phyloP scores from a whole-genome alignment of 1,284 basidiomycete species.

The Pseudozyma hubeiensis region DNA sequence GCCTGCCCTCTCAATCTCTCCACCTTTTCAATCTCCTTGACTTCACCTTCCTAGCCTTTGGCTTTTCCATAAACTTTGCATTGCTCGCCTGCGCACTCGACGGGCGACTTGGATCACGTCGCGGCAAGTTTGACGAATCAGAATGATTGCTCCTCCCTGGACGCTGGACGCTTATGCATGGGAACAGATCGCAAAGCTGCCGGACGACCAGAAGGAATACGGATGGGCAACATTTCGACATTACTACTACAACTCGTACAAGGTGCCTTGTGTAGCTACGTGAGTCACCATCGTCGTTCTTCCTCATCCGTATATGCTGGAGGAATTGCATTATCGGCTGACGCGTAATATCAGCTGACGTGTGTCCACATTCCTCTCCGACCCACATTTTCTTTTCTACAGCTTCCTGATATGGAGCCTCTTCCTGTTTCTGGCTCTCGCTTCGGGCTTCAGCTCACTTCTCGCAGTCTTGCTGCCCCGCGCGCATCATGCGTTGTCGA shows the following conservation, averaged over 20 bases:
- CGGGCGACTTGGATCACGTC: too few species aligned
- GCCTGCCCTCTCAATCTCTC: too few species aligned
- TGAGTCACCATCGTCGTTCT: conserved; percentile 3
- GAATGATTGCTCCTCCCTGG: conserved; percentile 24
- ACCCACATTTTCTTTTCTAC: background rate
- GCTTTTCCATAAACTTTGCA: too few species aligned
- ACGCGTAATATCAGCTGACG: too few species aligned
- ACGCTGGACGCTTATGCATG: conserved; percentile 16
- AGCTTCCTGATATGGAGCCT: conserved; percentile 28
- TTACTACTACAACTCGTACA: conserved; percentile 34
- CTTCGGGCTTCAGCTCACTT: conserved; percentile 5
- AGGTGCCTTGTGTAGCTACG: conserved; percentile 29
- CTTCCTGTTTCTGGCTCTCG: conserved; percentile 12
- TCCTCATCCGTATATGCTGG: too few species aligned
- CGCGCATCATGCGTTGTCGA: background rate
- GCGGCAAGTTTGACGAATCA: background rate
- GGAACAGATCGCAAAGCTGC: conserved; percentile 12
- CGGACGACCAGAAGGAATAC: conserved; percentile 16
- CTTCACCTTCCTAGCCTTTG: too few species aligned
- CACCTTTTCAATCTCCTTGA: too few species aligned
- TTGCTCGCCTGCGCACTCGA: too few species aligned
- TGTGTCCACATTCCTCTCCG: background rate
- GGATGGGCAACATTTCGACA: conserved; percentile 23
- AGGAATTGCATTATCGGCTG: too few species aligned
- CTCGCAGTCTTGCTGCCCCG: conserved; percentile 10